Percentiles rank a stretch among this genome's conserved stretches.
phyloP scores from a whole-genome alignment of 768 basidiomycete genomes.

The Coprinellus micaceus region DNA sequence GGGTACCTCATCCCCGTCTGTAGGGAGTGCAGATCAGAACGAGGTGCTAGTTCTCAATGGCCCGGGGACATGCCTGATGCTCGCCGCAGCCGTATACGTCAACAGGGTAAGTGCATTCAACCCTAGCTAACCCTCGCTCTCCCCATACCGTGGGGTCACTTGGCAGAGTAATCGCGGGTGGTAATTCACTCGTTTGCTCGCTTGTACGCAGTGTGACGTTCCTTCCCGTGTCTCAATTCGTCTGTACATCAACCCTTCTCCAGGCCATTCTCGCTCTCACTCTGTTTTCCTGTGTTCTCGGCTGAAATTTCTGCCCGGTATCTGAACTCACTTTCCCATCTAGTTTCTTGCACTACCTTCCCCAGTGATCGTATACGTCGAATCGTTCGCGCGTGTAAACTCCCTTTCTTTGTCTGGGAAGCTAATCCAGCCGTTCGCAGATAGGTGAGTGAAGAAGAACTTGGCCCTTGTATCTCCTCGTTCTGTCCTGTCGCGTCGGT shows the following conservation, averaged over 20 bases:
- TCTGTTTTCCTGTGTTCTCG: no score
- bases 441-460: conserved; percentile 48
- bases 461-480: not conserved
- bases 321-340: not conserved
- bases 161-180: no score
- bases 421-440: conserved; percentile 76
- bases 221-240: not conserved
- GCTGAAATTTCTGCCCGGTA: no score
- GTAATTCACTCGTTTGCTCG: not conserved
- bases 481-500: not conserved
- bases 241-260: conserved; percentile 7
- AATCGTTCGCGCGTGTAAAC: conserved; percentile 87
- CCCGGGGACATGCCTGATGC: conserved; percentile 86
- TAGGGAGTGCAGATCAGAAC: not conserved
- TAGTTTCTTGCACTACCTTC: conserved; percentile 74
- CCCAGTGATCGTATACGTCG: conserved; percentile 80
- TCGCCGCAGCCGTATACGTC: conserved; percentile 67
- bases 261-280: no score
- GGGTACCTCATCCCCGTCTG: no score
- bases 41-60: conserved; percentile 90
- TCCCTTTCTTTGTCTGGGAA: conserved; percentile 82
- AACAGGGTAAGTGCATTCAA: conserved; percentile 54
- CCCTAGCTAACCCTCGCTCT: not conserved
- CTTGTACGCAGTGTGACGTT: not conserved
- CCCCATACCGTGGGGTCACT: not conserved